Conservation (phyloP, 2,329 filamentous ascomycete genomes). For the Curvularia eragrostidis region DNA sequence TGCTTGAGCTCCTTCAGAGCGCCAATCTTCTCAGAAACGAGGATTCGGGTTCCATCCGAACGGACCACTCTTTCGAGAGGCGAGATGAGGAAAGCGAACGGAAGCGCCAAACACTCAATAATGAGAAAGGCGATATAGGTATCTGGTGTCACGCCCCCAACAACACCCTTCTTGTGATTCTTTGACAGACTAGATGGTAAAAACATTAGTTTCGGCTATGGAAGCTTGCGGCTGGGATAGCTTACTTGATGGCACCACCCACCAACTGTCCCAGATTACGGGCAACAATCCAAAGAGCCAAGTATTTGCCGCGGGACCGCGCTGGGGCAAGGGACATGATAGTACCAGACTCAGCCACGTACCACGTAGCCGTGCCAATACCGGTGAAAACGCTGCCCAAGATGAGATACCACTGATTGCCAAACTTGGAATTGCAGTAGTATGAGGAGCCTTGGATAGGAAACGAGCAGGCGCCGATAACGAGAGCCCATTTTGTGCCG, state of each 20-base stretch:
- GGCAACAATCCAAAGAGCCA: constrained; percentile 58
- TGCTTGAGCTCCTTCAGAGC: constrained; percentile 52
- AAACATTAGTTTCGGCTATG: background rate
- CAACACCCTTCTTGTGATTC: constrained; percentile 35
- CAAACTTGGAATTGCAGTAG: constrained; percentile 59
- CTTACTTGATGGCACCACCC: constrained; percentile 53
- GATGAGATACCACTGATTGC: constrained; percentile 55
- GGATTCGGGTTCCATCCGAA: constrained; percentile 55
- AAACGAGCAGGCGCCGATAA: constrained; percentile 53
- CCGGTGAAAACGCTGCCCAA: constrained; percentile 36
- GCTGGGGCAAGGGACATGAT: constrained; percentile 59
- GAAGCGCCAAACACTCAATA: constrained; percentile 56
- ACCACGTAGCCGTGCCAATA: constrained; percentile 54
- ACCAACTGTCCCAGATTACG: constrained; percentile 57
- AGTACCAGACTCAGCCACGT: constrained; percentile 57
- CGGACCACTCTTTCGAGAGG: constrained; percentile 56
- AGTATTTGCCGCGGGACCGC: constrained; percentile 56
- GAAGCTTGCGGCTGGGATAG: background rate
- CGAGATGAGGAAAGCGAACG: constrained; percentile 56
- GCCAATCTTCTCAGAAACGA: constrained; percentile 51
- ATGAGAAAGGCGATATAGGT: constrained; percentile 58
- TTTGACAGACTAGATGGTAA: constrained; percentile 27
- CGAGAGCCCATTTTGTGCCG: constrained; percentile 56
- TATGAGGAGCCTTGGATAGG: constrained; percentile 58
- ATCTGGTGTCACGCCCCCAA: constrained; percentile 53